Percentiles rank a stretch among this genome's conserved stretches.
Evolutionary conservation across 768 basidiomycete species (phyloP).

Genomic region (Myochromella boudieri): DNA sequence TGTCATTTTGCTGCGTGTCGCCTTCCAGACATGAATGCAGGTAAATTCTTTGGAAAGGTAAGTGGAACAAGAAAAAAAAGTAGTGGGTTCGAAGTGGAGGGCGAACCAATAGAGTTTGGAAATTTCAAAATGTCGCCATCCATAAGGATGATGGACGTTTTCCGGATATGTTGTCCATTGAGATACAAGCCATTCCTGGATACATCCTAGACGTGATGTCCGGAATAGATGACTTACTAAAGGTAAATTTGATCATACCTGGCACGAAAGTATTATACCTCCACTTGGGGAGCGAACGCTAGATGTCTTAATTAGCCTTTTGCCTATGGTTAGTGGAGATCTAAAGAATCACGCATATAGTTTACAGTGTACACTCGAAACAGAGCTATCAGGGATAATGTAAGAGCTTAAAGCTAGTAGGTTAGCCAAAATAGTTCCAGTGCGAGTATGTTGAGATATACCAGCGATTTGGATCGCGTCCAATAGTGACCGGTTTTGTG

Average conservation of each 20-base stretch:
- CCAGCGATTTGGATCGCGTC: slow-evolving; percentile 72
- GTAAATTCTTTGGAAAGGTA: slow-evolving; percentile 51
- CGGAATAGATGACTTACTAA: not conserved
- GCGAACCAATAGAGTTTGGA: slow-evolving; percentile 61
- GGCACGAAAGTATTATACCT: slow-evolving; percentile 76
- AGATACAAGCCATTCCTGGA: slow-evolving; percentile 76
- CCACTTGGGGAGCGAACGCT: slow-evolving; percentile 73
- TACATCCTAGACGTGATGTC: slow-evolving; percentile 48
- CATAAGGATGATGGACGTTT: slow-evolving; percentile 70
- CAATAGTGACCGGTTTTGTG: slow-evolving; percentile 65
- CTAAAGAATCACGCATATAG: slow-evolving; percentile 66
- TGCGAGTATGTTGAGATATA: slow-evolving; percentile 23
- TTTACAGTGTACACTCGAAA: slow-evolving; percentile 76
- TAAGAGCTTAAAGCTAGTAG: slow-evolving; percentile 48
- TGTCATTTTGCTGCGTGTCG: slow-evolving; percentile 48
- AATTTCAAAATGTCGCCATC: slow-evolving; percentile 71
- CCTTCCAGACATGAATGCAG: slow-evolving; percentile 59
- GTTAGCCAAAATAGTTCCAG: not conserved
- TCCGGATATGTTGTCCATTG: slow-evolving; percentile 69
- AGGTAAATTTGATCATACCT: slow-evolving; percentile 40
- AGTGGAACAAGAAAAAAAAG: not conserved
- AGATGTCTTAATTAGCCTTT: slow-evolving; percentile 5
- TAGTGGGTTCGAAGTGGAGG: not conserved
- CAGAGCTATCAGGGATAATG: slow-evolving; percentile 56
- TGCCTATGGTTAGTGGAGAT: not conserved